Conservation (phyloP, 2,329 filamentous ascomycete genomes). For the Didymella arachidicola region DNA sequence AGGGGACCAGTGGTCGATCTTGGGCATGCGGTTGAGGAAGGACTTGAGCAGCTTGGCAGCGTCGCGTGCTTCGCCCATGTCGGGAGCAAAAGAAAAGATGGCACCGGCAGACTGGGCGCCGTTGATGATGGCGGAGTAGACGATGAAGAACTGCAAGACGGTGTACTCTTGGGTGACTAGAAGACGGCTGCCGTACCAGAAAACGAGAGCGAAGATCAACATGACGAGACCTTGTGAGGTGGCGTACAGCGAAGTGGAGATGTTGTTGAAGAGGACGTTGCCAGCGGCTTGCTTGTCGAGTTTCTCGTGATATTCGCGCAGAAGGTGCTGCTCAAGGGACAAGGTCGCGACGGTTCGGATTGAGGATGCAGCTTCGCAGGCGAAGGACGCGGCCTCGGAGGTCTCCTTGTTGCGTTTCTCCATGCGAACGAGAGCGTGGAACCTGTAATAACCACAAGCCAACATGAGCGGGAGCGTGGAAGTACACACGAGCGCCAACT, state of each 20-base stretch:
- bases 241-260: constrained; percentile 81
- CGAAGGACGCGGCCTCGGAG: constrained; percentile 82
- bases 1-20: constrained; percentile 63
- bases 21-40: constrained; percentile 82
- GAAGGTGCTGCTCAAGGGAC: constrained; percentile 84
- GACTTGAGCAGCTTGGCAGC: constrained; percentile 81
- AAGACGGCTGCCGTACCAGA: constrained; percentile 50
- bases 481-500: constrained; percentile 83
- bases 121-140: constrained; percentile 87
- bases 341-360: constrained; percentile 95
- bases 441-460: constrained; percentile 83
- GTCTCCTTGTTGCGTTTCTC: constrained; percentile 80
- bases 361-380: constrained; percentile 91
- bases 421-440: constrained; percentile 85
- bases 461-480: constrained; percentile 79
- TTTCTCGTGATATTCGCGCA: constrained; percentile 73
- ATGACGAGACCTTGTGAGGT: constrained; percentile 78
- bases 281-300: constrained; percentile 72
- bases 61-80: constrained; percentile 94
- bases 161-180: constrained; percentile 59
- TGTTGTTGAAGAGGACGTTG: constrained; percentile 76
- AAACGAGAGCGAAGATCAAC: constrained; percentile 49
- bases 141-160: constrained; percentile 91
- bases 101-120: constrained; percentile 90
- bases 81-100: constrained; percentile 92